Base-by-base conservation (phyloP, 768 basidiomycete genomes). In the Mycena epipterygia region DNA sequence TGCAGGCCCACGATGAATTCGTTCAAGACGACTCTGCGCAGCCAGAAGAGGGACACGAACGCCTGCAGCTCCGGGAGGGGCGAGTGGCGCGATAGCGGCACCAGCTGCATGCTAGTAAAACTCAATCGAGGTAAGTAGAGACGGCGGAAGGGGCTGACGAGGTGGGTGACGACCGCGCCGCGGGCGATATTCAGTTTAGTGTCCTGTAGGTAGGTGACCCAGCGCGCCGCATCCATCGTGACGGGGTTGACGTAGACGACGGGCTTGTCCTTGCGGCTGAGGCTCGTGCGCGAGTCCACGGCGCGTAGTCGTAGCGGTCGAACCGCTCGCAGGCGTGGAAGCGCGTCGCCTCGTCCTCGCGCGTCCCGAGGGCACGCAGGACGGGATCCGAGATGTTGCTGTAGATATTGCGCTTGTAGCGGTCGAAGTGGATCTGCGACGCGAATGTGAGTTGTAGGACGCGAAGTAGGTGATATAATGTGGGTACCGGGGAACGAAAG, bases 291-390 rank as follows among this genome's bases (percentile, higher is more conserved):
- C 70, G 48, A 33, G 29, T 55, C 30, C n/a, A 89, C 87, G 14
- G 82, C 83, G 32, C 92, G 56, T 87, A 84, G 13, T 85, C 76
- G 74, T 96, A 97, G 13, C 93, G 89, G 74, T 90, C 83, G 68
- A 91, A 91, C 1, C 95, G 88, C 75, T 98, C 97, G 76, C 97
- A 99, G 0, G 97, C 96, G 76, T 99, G 97, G 76, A 99, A 98
- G 1, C 96, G 89, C 3, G 95, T 93, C 1, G 83, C 80, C 5
- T 81, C 78, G 5, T 87, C 79, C 49, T 96, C 91, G 16, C 82
- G 82, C 1, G 93, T 93, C 46, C 91, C 82, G 58, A 95, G 86
- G 0, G 81, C 75, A 17, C 84, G 83, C 48, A 95, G 82, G 75
- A 90, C 89, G 0, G 91, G 90, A 73, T 95, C 92, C 0, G 85